phyloP scores from a whole-genome alignment of 257 asterid species.

The Hygrophila difformis region DNA sequence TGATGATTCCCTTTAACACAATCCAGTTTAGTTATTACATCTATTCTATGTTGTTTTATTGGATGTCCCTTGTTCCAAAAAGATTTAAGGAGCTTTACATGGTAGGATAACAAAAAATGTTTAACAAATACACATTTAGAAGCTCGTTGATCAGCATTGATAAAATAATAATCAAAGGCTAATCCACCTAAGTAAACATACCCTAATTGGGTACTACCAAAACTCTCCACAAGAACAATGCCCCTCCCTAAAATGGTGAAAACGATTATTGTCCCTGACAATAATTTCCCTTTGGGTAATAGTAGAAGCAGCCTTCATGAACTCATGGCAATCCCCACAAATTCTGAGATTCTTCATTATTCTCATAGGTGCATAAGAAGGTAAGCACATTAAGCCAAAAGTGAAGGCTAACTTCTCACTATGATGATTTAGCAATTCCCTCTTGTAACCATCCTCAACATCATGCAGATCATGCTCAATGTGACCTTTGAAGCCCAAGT shows the following conservation, averaged over 20 bases:
- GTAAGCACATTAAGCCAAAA: conserved; percentile 66
- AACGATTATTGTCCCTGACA: conserved; percentile 78
- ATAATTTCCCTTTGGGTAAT: conserved; percentile 51
- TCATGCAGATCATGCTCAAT: conserved; percentile 72
- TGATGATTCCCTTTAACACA: conserved; percentile 20
- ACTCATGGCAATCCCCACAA: conserved; percentile 90
- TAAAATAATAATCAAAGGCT: no score
- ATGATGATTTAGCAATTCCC: conserved; percentile 65
- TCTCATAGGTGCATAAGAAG: conserved; percentile 53
- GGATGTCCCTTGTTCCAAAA: no score
- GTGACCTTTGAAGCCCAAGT: conserved; percentile 57
- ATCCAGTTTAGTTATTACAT: background rate
- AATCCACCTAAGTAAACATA: no score
- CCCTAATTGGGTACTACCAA: no score
- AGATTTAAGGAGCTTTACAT: no score
- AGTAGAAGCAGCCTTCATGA: conserved; percentile 75
- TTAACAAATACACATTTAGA: no score
- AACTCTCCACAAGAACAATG: conserved; percentile 82
- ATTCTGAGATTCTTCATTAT: conserved; percentile 93
- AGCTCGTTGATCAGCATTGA: no score
- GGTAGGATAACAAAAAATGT: no score
- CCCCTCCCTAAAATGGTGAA: conserved; percentile 75
- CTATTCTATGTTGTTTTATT: no score
- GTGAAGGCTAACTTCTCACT: conserved; percentile 88
- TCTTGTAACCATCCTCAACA: conserved; percentile 57